phyloP scores from a whole-genome alignment of 495 filamentous ascomycete genomes.

The Talaromyces thailandensis region DNA sequence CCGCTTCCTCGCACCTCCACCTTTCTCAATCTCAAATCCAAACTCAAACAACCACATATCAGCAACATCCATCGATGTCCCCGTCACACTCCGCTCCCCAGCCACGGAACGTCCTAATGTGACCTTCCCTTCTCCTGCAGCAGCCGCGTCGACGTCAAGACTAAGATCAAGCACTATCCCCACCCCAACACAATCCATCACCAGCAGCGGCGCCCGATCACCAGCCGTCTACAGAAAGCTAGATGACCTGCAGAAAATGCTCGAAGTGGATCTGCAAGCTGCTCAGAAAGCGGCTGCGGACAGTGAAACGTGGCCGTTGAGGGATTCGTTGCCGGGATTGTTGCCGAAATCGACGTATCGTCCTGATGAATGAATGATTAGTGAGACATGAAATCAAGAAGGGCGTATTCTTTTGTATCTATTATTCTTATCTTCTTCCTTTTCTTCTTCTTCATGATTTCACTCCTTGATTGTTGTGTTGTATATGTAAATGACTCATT shows the following conservation, averaged over 20 bases:
- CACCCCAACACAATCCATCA: not conserved
- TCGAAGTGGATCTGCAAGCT: constrained; percentile 1
- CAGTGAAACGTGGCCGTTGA: constrained; percentile 1
- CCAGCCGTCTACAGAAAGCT: not conserved
- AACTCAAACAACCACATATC: not conserved
- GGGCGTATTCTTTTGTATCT: not conserved
- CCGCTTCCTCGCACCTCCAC: not conserved
- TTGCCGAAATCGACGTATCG: constrained; percentile 2
- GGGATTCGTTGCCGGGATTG: not conserved
- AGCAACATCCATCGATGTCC: not conserved
- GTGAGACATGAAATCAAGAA: not conserved
- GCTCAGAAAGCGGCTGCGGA: not conserved
- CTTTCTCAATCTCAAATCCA: not conserved
- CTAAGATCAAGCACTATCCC: not conserved
- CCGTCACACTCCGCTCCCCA: not conserved
- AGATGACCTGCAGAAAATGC: not conserved
- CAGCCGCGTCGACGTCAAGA: not conserved
- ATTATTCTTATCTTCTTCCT: not conserved
- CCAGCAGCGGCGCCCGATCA: not conserved
- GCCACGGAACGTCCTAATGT: not conserved
- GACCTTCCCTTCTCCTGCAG: not conserved
- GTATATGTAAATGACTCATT: not conserved
- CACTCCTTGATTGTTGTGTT: not conserved
- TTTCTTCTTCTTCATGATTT: not conserved
- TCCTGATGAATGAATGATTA: not conserved